A percentile compares a stretch with the other conserved stretches of the same genome.
Conservation (phyloP, 2,329 filamentous ascomycete species). For the Pleoardoris graminearum region DNA sequence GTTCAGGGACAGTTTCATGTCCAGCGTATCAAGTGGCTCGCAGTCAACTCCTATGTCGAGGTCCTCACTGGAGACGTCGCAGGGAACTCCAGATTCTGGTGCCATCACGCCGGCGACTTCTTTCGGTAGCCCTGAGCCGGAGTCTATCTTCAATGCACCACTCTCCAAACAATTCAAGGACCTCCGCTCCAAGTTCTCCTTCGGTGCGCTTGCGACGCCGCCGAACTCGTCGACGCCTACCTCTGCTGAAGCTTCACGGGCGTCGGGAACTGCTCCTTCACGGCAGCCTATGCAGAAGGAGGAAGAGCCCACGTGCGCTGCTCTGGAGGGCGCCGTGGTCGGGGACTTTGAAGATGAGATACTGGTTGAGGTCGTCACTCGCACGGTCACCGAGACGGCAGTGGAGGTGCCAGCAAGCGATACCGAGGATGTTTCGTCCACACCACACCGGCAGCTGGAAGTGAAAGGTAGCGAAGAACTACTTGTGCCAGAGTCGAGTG, state of each 20-base stretch:
- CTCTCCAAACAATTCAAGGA: conserved; percentile 35
- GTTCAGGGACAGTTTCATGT: conserved; percentile 32
- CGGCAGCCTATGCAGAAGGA: neutral
- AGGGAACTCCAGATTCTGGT: conserved; percentile 24
- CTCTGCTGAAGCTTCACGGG: neutral
- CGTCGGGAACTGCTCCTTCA: neutral
- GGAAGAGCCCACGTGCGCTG: neutral
- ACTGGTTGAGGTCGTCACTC: conserved; percentile 30
- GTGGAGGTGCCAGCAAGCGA: conserved; percentile 37
- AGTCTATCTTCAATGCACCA: conserved; percentile 29
- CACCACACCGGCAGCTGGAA: conserved; percentile 23
- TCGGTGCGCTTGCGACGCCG: conserved; percentile 16
- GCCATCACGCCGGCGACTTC: conserved; percentile 40
- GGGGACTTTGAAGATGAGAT: conserved; percentile 10
- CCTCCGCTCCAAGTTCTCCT: conserved; percentile 39
- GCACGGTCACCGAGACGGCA: conserved; percentile 34
- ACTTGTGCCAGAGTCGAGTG: conserved; percentile 50
- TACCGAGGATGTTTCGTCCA: conserved; percentile 16
- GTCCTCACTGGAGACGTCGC: conserved; percentile 28
- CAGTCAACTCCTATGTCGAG: conserved; percentile 34
- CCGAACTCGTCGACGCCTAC: neutral
- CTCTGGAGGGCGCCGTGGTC: conserved; percentile 14
- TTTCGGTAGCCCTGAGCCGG: conserved; percentile 31
- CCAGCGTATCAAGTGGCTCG: conserved; percentile 25
- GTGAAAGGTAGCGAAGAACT: conserved; percentile 53